Evolutionary conservation across 192 early-diverging fungal species (phyloP), one percentile per base, ranked within the genome.

Genomic region (Podila epigama): DNA sequence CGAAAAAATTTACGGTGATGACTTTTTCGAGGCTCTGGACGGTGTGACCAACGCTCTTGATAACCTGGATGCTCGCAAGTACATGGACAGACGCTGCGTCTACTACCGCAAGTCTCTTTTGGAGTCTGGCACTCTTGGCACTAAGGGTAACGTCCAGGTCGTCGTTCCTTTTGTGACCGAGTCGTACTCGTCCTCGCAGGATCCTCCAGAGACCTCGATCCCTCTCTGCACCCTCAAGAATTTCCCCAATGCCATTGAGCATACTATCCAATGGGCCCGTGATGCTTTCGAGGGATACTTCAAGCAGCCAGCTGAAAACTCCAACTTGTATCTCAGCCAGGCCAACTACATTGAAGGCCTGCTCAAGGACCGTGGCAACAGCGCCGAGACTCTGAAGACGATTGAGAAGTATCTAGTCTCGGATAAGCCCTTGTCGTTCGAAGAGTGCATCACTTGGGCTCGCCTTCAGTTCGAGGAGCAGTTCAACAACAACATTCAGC

Each of bases 141-240:
- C 98, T 57, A 99, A 99, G 86, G 98, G 98, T 63, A 99, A 99
- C 86, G 97, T 96, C 11, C 98, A 99, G 83, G 96, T 99, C 16
- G 91, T 99, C 16, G 81, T 99, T 77, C 98, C 98, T 16, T 89
- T 87, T 81, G 73, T 98, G 66, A 99, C 98, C 7, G 98, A 99
- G 85, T 97, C 97, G 10, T 99, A 99, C 85, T 95, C 95, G 4
- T 98, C 96, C 22, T 98, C 97, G 39, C 93, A 94, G 65, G 98
- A 99, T 79, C 98, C 98, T 0, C 95, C 95, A 41, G 98, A 99
- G 81, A 98, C 96, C 86, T 91, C 93, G 32, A 96, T 94, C 52
- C 94, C 94, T 41, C 90, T 91, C 66, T 95, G 94, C 85, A 95
- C 94, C 25, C 82, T 95, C 51, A 94, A 93, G 87, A 94, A 94